A percentile compares a stretch with the other conserved stretches of the same genome.
These are phyloP conservation scores for slime mould (Dictyostelium discoideum) DNA, from an alignment of 78 protist species.

Conservation along the genomic window DNA sequence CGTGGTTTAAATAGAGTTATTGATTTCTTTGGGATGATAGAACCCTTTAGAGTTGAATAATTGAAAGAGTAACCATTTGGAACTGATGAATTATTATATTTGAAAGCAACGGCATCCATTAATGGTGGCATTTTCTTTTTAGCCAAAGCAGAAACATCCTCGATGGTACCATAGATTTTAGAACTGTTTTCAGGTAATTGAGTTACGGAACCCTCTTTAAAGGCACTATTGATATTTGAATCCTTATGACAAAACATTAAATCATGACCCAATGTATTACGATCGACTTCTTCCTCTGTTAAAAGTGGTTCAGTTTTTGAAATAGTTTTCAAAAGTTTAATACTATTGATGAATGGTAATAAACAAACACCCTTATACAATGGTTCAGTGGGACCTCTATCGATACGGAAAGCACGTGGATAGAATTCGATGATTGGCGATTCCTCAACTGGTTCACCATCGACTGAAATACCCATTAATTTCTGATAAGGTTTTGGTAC, in stretches of 20 bases:
- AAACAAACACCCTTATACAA: slow-evolving; percentile 93
- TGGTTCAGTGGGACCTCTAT: slow-evolving; percentile 39
- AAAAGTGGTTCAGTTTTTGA: background rate
- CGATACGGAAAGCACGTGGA: slow-evolving; percentile 91
- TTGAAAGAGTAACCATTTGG: slow-evolving; percentile 31
- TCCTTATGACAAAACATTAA: slow-evolving; percentile 19
- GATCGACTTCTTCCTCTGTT: slow-evolving; percentile 48
- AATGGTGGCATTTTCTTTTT: slow-evolving; percentile 28
- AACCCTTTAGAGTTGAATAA: background rate
- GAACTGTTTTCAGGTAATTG: background rate
- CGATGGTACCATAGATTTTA: background rate
- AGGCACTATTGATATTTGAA: background rate
- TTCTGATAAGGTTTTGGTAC: slow-evolving; percentile 83
- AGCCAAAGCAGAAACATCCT: background rate
- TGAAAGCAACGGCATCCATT: background rate
- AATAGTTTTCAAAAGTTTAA: slow-evolving; percentile 61
- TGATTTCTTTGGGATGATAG: background rate
- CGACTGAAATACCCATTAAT: slow-evolving; percentile 81
- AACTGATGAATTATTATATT: slow-evolving; percentile 16
- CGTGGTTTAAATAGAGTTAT: background rate
- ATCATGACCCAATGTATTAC: slow-evolving; percentile 66
- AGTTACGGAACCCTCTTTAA: background rate
- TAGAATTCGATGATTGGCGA: slow-evolving; percentile 94
- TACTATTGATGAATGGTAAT: slow-evolving; percentile 97
- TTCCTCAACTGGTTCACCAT: slow-evolving; percentile 18